phyloP scores from a whole-genome alignment of 2,329 filamentous ascomycete genomes.

The Albifimbria verrucaria region DNA sequence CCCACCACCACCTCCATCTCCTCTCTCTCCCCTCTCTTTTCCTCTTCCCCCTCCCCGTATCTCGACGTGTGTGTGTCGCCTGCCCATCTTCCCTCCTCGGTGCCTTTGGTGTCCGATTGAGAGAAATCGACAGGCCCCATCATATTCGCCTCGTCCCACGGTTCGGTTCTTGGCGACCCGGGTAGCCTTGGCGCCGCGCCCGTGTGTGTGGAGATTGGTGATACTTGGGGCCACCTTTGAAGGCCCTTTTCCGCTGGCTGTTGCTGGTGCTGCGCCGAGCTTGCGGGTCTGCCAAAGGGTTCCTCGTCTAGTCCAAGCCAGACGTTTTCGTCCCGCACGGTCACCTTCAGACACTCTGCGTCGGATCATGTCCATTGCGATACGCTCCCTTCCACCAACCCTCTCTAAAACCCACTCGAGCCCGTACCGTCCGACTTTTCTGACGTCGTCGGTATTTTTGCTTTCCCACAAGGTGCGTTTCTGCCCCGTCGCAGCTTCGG shows the following conservation, averaged over 20 bases:
- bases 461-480: neutral
- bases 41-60: neutral
- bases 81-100: no score
- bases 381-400: neutral
- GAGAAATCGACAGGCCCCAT: no score
- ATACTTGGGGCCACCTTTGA: neutral
- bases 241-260: no score
- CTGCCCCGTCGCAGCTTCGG: neutral
- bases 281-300: neutral
- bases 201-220: neutral
- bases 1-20: neutral
- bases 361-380: neutral
- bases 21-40: neutral
- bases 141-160: no score
- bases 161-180: no score
- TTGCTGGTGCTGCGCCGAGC: neutral
- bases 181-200: neutral
- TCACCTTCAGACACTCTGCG: neutral
- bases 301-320: neutral
- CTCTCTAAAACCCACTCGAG: neutral
- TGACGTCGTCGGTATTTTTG: neutral
- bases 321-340: neutral
- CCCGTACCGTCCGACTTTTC: neutral
- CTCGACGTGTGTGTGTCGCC: no score
- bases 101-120: no score